A percentile compares a stretch with the other conserved stretches of the same genome.
phyloP scores from a whole-genome alignment of 352 stramenopile species.

The Phytophthora ramorum region DNA sequence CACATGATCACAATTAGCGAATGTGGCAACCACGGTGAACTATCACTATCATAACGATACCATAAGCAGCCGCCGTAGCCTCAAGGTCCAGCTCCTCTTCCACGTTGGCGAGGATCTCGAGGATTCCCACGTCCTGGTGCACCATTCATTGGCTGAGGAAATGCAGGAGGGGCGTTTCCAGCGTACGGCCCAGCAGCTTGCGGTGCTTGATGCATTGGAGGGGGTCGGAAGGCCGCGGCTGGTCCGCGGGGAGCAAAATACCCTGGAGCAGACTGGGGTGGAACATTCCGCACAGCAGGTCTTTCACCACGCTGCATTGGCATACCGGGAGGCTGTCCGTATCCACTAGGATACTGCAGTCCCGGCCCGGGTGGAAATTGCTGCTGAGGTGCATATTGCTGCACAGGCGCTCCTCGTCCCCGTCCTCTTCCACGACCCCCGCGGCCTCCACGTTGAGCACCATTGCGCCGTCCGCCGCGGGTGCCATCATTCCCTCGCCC shows the following conservation, averaged over 20 bases:
- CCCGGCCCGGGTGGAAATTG: slow-evolving; percentile 20
- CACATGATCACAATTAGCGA: slow-evolving; percentile 29
- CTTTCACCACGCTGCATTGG: slow-evolving; percentile 19
- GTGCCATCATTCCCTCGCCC: slow-evolving; percentile 44
- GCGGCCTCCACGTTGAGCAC: slow-evolving; percentile 40
- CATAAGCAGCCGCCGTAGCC: slow-evolving; percentile 17
- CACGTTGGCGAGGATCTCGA: slow-evolving; percentile 49
- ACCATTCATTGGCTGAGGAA: slow-evolving; percentile 22
- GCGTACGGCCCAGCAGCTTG: slow-evolving; percentile 8
- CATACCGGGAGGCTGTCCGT: slow-evolving; percentile 30
- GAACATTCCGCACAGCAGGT: slow-evolving; percentile 8
- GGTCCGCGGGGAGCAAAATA: slow-evolving; percentile 28
- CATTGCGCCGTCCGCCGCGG: slow-evolving; percentile 29
- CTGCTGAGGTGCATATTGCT: slow-evolving; percentile 25
- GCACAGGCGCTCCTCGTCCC: slow-evolving; percentile 29
- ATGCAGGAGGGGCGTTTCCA: slow-evolving; percentile 22
- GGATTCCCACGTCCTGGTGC: slow-evolving; percentile 34
- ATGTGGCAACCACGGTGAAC: slow-evolving; percentile 8
- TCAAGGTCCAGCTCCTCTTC: slow-evolving; percentile 24
- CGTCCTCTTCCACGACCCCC: slow-evolving; percentile 40
- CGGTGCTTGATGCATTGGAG: slow-evolving; percentile 18
- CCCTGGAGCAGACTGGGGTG: slow-evolving; percentile 10
- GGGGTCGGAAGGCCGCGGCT: slow-evolving; percentile 18
- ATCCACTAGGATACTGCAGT: slow-evolving; percentile 31
- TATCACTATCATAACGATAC: slow-evolving; percentile 17